Evolutionary conservation across 176 grass and related monocot genomes (phyloP).

Genomic region (Triticum monococcum): DNA sequence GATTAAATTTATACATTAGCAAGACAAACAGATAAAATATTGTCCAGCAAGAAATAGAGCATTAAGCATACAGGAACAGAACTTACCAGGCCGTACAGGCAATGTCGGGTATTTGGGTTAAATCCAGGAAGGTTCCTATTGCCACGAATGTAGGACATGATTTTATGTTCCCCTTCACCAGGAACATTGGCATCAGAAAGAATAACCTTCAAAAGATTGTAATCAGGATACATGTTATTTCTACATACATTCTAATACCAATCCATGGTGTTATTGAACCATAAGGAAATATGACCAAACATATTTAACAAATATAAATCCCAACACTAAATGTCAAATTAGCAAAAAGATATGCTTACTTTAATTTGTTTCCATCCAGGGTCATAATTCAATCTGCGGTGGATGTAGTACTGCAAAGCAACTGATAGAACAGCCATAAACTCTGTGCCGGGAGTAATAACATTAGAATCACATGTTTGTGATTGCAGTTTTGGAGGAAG

Average conservation of each 20-base stretch:
- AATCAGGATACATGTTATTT: conserved; percentile 39
- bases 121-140: conserved; percentile 82
- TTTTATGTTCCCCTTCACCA: conserved; percentile 99
- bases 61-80: neutral
- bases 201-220: conserved; percentile 86
- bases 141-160: conserved; percentile 96
- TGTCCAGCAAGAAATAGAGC: conserved; percentile 10
- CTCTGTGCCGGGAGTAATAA: conserved; percentile 96
- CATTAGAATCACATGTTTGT: conserved; percentile 92
- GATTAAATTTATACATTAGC: conserved; percentile 21
- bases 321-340: neutral
- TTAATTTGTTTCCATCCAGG: conserved; percentile 99
- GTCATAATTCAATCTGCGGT: conserved; percentile 95
- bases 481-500: conserved; percentile 89
- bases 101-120: conserved; percentile 95
- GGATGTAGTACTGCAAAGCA: conserved; percentile 96
- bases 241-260: conserved; percentile 11
- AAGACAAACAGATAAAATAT: conserved; percentile 24
- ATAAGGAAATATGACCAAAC: conserved; percentile 17
- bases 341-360: conserved; percentile 48
- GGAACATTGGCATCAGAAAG: conserved; percentile 99
- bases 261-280: neutral
- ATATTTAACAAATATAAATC: conserved; percentile 18
- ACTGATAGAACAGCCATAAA: conserved; percentile 97
- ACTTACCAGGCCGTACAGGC: conserved; percentile 91